These are phyloP conservation scores for Nitzschia sp. DNA, from an alignment of 108 stramenopile genomes.

Conservation along the genomic window DNA sequence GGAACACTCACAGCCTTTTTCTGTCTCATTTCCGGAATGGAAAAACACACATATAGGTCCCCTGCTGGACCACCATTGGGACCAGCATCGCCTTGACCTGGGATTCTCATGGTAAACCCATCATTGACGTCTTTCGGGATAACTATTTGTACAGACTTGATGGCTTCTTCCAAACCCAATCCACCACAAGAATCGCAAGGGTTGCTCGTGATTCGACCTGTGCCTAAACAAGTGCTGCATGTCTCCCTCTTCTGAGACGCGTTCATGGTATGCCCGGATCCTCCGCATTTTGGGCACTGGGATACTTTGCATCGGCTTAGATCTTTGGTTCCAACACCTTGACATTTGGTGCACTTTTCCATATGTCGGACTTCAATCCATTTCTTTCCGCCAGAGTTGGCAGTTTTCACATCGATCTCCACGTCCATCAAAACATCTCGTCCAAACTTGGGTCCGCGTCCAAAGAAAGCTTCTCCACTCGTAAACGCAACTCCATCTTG, in stretches of 20 bases:
- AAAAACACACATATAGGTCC: slow-evolving; percentile 81
- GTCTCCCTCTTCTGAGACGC: slow-evolving; percentile 43
- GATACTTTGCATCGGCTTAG: slow-evolving; percentile 46
- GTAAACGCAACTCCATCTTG: slow-evolving; percentile 89
- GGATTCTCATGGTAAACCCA: slow-evolving; percentile 84
- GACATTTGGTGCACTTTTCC: slow-evolving; percentile 81
- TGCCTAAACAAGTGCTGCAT: background rate
- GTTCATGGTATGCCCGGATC: slow-evolving; percentile 84
- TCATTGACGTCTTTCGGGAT: slow-evolving; percentile 88
- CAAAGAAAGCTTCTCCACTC: slow-evolving; percentile 53
- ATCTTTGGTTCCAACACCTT: slow-evolving; percentile 84
- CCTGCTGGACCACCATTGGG: slow-evolving; percentile 85
- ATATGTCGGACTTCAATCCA: slow-evolving; percentile 85
- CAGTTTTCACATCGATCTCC: slow-evolving; percentile 88
- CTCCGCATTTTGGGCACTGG: slow-evolving; percentile 80
- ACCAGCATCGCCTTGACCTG: slow-evolving; percentile 89
- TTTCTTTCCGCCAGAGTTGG: slow-evolving; percentile 88
- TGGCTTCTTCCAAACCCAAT: background rate
- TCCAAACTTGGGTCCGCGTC: slow-evolving; percentile 73
- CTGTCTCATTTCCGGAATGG: too few relatives aligned
- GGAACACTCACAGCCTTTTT: too few relatives aligned
- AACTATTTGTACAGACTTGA: slow-evolving; percentile 58
- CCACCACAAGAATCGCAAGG: background rate
- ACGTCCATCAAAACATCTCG: slow-evolving; percentile 87
- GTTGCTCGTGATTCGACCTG: background rate